Base-by-base conservation (phyloP, 2,329 filamentous ascomycete species). In the Teratosphaeria epicoccoides region DNA sequence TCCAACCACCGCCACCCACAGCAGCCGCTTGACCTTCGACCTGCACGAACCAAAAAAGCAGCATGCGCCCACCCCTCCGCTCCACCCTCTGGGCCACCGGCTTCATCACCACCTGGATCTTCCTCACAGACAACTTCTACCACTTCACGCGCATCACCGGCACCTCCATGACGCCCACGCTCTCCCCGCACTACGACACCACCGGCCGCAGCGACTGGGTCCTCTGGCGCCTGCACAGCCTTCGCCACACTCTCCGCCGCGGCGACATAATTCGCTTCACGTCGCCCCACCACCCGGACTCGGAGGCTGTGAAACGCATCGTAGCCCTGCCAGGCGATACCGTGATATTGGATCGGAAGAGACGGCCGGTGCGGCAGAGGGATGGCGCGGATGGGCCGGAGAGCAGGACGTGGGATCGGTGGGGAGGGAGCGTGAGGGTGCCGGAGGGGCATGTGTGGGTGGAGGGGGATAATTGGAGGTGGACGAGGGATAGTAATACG, bases 401-500 rank as follows among this genome's bases (percentile, higher is more conserved):
- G 23, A 58, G 59, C 48, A 6, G 2, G 29, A 37, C 12, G 11
- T 63, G 62, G 69, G 58, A 63, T 55, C 45, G 22, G 54, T 58
- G 58, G 49, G 24, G 61, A 7, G 56, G 49, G 67, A 1, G 58
- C 52, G 66, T 86, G 45, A 76, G 78, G 56, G 80, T 98, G 22
- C 91, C 90, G 4, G 77, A 77, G 56, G 88, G 88, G 17, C 90
- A 97, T 72, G 77, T 97, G 24, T 98, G 93, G 93, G 82, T 98
- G 1, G 91, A 97, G 67, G 93, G 93, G 1, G 93, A 98, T 66
- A 88, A 85, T 61, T 79, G 80, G 60, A 76, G 79, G 48, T 79
- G 80, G 61, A 88, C 81, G 51, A 68, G 83, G 54, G 93, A 98
- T 71, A 95, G 89, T 69, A 95, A 95, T 70, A 82, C 82, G 11